Base-by-base conservation (phyloP, 345 rosid genomes). In the Lumnitzera littorea region DNA sequence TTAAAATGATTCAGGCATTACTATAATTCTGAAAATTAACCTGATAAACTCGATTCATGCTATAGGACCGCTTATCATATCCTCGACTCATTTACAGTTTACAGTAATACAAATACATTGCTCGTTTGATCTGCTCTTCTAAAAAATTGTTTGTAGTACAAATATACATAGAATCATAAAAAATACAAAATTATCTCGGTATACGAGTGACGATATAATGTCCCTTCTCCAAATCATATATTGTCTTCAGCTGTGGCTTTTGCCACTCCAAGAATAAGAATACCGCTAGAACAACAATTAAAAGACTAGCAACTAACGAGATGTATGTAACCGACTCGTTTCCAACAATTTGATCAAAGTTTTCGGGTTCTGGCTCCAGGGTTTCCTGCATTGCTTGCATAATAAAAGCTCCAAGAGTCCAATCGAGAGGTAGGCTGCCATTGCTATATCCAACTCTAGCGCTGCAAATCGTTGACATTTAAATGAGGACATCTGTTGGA, bases 331-430 rank as follows among this genome's bases (percentile, higher is more conserved):
- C 72, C 12, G 73, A 74, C 57, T 69, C 79, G 24, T 70, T 65
- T 31, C 82, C 79, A 51, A 77, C 77, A 47, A 80, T 72, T 62
- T 62, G 58, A 27, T 63, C 74, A 5, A 36, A 24, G 68, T 65
- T 60, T 17, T 67, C 52, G 13, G 41, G 43, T 47, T 67, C 77
- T 31, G 47, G 9, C 14, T 68, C 70, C 31, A 24, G 56, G 1
- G 75, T 56, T 11, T 76, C 69, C 62, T 57, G 27, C 72, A 62
- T 65, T 15, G 77, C 69, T 4, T 74, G 72, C 46, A 72, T 52
- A 59, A 77, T 53, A 62, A 74, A 80, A 61, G 82, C 82, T 65
- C 84, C 84, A 1, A 80, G 77, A 12, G 78, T 74, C 84, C 84
- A 77, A 70, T 80, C 84, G 49, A 69, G 57, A 13, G 73, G 68